These are phyloP conservation scores for Entrophospora sp. DNA, from an alignment of 192 early-diverging fungal genomes.

Conservation along the genomic window DNA sequence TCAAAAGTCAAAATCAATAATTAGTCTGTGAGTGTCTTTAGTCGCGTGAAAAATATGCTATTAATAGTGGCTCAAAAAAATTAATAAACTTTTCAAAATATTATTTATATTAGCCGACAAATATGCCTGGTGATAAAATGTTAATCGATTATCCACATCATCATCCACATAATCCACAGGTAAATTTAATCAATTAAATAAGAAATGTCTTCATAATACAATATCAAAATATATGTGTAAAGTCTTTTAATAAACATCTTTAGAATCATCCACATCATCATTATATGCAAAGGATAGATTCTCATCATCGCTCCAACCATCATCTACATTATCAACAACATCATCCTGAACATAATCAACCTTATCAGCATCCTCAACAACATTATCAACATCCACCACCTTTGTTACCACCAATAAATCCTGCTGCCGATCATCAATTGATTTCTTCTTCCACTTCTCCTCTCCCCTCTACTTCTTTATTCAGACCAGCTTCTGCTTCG, in stretches of 20 bases:
- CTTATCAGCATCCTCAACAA: conserved; percentile 1
- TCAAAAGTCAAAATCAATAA: too few relatives aligned
- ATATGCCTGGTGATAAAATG: too few relatives aligned
- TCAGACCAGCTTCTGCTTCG: neutral
- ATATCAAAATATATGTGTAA: neutral
- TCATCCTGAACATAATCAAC: neutral
- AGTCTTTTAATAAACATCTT: neutral
- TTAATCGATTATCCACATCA: too few relatives aligned
- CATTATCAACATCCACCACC: neutral
- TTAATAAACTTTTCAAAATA: neutral
- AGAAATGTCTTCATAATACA: too few relatives aligned
- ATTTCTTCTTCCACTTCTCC: neutral
- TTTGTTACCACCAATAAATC: neutral
- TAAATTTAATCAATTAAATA: too few relatives aligned
- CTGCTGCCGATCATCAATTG: conserved; percentile 1
- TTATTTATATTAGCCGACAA: neutral
- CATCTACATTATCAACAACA: too few relatives aligned
- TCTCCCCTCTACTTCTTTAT: neutral
- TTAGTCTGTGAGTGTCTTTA: conserved; percentile 9
- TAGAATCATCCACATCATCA: neutral
- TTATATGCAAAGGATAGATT: conserved; percentile 1
- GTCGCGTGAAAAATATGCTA: neutral
- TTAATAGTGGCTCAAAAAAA: neutral
- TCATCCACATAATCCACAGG: too few relatives aligned
- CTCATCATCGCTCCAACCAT: too few relatives aligned